These are phyloP conservation scores for Yamagishiella unicocca DNA, from an alignment of 139 green algal genomes.

Conservation along the genomic window DNA sequence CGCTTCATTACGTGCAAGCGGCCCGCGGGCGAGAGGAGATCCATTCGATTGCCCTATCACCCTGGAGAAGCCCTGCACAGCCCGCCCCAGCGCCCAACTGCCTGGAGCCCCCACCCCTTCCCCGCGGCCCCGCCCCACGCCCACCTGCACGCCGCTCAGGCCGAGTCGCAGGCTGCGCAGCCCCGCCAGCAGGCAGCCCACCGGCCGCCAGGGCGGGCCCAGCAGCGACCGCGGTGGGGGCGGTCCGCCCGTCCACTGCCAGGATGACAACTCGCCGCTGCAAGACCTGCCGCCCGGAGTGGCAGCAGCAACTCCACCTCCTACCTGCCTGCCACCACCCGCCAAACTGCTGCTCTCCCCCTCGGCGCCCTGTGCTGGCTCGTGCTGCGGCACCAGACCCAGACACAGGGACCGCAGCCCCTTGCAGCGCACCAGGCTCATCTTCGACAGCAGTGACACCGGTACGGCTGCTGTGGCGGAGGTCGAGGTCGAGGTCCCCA, in stretches of 20 bases:
- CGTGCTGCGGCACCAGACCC: conserved; percentile 52
- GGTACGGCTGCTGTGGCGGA: background rate
- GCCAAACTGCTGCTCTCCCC: background rate
- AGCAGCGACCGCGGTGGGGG: background rate
- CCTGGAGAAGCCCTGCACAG: no score
- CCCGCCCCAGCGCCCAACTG: no score
- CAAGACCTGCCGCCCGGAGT: background rate
- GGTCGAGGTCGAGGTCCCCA: background rate
- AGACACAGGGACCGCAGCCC: conserved; percentile 61
- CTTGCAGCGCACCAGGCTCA: conserved; percentile 69
- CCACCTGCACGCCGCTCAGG: conserved; percentile 55
- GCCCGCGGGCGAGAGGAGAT: no score
- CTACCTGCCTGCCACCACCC: background rate
- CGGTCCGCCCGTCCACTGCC: no score
- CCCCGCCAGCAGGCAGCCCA: conserved; percentile 30
- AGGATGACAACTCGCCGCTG: background rate
- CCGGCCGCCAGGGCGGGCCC: conserved; percentile 2
- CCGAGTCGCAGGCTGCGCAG: conserved; percentile 58
- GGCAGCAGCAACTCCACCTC: no score
- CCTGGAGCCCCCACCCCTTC: background rate
- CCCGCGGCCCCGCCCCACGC: background rate
- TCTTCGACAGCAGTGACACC: conserved; percentile 43
- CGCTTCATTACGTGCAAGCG: no score
- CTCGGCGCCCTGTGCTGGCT: background rate
- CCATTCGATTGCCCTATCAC: no score